Base-by-base conservation (phyloP, 2,329 filamentous ascomycete genomes). In the Monosporascus sp. region DNA sequence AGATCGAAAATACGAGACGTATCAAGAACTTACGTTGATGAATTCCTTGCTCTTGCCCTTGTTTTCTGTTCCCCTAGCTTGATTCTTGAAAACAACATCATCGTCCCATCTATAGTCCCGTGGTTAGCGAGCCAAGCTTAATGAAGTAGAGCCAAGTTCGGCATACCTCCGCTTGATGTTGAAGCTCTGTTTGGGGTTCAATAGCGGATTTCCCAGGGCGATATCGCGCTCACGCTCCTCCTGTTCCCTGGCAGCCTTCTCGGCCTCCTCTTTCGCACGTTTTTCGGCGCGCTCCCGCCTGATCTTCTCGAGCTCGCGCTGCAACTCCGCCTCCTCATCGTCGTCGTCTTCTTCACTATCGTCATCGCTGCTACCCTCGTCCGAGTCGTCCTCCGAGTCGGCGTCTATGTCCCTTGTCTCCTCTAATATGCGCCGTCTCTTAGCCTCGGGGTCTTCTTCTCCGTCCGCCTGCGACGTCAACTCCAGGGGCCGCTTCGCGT, bases 51-150 rank as follows among this genome's bases (percentile, higher is more conserved):
- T 84, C 76, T 91, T 84, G 58, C 87, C 85, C 76, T 87, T 92
- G 58, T 97, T 91, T 67, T 97, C 93, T 0, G 92, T 96, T 8
- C 93, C 94, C 55, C 94, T 82, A 37, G 93, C 94, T 74, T 99
- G 94, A 71, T 99, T 99, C 78, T 96, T 97, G 76, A 99, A 99
- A 3, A 99, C 92, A 14, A 99, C 94, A 69, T 99, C 94, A 65
- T 99, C 94, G 63, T 99, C 94, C 94, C 94, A 99, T 63, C 92
- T 66, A 40, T 41, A n/a, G 75, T 11, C 40, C 9, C 37, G 14
- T 24, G n/a, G 40, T 55, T 52, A 59, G 51, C 40, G 56, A 5
- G 4, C 19, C 19, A 24, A 5, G 5, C 40, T 14, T 41, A 9
- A 9, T 5, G 11, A 24, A 43, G 22, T 26, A 44, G 16, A 27